Percentiles rank a stretch among this genome's conserved stretches.
phyloP scores from a whole-genome alignment of 176 grass and related monocot genomes.

The Lolium multiflorum region DNA sequence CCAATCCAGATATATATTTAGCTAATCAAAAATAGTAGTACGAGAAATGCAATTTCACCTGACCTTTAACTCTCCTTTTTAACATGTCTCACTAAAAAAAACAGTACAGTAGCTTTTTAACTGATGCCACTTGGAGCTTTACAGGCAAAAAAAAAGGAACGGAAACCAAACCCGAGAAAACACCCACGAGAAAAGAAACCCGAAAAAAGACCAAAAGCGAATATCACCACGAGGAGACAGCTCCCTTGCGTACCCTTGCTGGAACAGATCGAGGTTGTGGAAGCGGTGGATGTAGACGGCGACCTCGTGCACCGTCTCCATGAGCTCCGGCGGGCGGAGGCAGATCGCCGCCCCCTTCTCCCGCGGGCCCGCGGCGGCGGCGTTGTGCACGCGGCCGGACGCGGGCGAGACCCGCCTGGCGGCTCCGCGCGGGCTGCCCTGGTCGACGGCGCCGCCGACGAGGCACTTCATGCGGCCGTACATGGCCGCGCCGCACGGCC shows the following conservation, averaged over 20 bases:
- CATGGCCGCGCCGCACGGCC: constrained; percentile 44
- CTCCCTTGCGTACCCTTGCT: constrained; percentile 85
- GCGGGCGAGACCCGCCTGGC: constrained; percentile 58
- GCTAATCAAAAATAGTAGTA: neutral
- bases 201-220: constrained; percentile 25
- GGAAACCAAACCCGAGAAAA: constrained; percentile 43
- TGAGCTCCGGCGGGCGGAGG: constrained; percentile 64
- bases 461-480: constrained; percentile 75
- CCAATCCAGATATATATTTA: constrained; percentile 26
- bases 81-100: neutral
- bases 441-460: constrained; percentile 60
- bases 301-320: constrained; percentile 94
- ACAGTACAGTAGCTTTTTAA: neutral
- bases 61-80: neutral
- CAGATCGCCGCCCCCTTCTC: constrained; percentile 27
- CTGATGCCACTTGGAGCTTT: constrained; percentile 40
- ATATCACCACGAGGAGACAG: constrained; percentile 6
- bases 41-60: neutral
- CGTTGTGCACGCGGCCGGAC: constrained; percentile 60
- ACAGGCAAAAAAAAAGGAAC: constrained; percentile 3
- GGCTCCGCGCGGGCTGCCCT: constrained; percentile 59
- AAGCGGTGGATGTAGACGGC: constrained; percentile 96
- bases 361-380: constrained; percentile 9
- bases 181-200: neutral
- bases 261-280: constrained; percentile 99